Conservation (phyloP, 2,329 filamentous ascomycete species). For the Trichoderma sp. region DNA sequence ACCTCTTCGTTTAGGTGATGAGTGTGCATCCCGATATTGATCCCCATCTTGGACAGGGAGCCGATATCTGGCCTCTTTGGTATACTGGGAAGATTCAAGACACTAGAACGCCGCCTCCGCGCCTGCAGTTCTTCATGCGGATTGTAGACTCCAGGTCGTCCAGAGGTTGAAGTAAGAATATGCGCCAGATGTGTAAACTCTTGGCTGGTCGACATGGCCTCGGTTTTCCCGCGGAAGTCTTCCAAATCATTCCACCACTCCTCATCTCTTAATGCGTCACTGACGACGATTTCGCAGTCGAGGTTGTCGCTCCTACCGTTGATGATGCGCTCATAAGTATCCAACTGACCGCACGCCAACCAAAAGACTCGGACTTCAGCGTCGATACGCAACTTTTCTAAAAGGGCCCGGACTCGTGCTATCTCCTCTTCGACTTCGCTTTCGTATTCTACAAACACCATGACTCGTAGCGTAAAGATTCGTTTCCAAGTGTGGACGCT, state of each 20-base stretch:
- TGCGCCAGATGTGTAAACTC: conserved; percentile 44
- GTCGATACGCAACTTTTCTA: conserved; percentile 79
- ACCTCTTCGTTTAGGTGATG: conserved; percentile 65
- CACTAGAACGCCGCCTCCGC: conserved; percentile 42
- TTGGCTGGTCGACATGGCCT: conserved; percentile 40
- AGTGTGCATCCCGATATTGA: conserved; percentile 72
- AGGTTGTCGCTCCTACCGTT: conserved; percentile 60
- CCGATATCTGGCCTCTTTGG: conserved; percentile 58
- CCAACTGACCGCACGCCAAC: conserved; percentile 68
- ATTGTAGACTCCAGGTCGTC: conserved; percentile 43
- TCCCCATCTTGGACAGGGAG: conserved; percentile 53
- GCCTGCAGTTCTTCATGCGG: conserved; percentile 35
- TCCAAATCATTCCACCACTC: conserved; percentile 82
- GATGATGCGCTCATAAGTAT: conserved; percentile 73
- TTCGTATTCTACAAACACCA: conserved; percentile 88
- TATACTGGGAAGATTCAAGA: conserved; percentile 59
- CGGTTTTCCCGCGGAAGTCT: conserved; percentile 43
- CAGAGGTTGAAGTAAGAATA: conserved; percentile 43
- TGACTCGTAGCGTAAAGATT: conserved; percentile 68
- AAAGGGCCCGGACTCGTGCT: conserved; percentile 65
- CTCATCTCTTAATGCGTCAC: conserved; percentile 65
- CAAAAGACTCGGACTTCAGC: conserved; percentile 78
- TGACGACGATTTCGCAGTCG: conserved; percentile 58
- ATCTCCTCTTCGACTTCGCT: conserved; percentile 77
- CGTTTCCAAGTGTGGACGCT: conserved; percentile 79